Evolutionary conservation across 176 grass and related monocot species (phyloP), one percentile per base, ranked within the genome.

Genomic region (Oropetium thomaeum): DNA sequence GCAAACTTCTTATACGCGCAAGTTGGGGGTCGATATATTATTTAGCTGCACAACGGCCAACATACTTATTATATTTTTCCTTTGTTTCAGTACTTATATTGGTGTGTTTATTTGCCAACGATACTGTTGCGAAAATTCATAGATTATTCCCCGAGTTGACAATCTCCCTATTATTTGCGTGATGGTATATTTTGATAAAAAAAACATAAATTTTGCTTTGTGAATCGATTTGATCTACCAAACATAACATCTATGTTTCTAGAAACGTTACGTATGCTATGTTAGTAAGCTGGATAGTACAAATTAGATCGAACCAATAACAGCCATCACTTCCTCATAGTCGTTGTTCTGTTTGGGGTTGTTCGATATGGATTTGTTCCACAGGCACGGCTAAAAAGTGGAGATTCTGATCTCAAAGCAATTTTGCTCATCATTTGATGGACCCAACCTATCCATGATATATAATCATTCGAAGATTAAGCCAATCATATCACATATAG

Each of bases 311-410:
- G 8, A 33, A 39, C 19, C 49, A 57, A 39, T 7, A 55, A 29
- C 16, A 67, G 66, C 44, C 73, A 27, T 70, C 73, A 70, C 64
- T 48, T 84, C n/a, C 44, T 23, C 45, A 51, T 52, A 16, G 79
- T 65, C 54, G 55, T 65, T 65, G 55, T 43, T 76, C 3, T 34
- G 59, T 84, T 83, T 55, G 62, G 73, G 42, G 65, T 75, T 77
- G 70, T 65, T 69, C 62, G 82, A 84, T 22, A 42, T 53, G 73
- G 58, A 83, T 84, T 84, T 62, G 57, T 76, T 69, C 39, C 52
- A 26, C 10, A 43, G 45, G 40, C 10, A 28, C 79, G 52, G 28
- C 63, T 57, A 83, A 84, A 83, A 84, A 77, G 65, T 60, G 14
- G 63, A 77, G 82, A 70, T 69, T 75, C 55, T 30, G 55, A 30